These are phyloP conservation scores for Annulohypoxylon bovei DNA, from an alignment of 495 filamentous ascomycete species.

Conservation along the genomic window DNA sequence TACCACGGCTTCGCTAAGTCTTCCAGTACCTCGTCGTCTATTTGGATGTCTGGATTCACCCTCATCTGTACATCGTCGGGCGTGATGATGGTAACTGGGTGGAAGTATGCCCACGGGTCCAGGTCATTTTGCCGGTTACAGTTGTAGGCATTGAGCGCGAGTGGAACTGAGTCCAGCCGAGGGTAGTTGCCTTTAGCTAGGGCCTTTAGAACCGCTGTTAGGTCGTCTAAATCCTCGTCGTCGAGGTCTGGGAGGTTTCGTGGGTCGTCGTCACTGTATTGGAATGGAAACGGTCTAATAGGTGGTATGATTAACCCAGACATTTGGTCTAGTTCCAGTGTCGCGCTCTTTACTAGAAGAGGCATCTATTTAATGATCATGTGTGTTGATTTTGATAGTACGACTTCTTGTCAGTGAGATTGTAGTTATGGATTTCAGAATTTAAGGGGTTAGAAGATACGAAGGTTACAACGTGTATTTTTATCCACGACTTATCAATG, in stretches of 20 bases:
- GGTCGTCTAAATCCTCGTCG: slow-evolving; percentile 14
- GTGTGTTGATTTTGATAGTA: background rate
- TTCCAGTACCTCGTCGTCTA: background rate
- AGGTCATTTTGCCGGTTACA: background rate
- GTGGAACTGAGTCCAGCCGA: slow-evolving; percentile 26
- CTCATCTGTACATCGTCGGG: background rate
- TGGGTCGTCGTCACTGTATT: background rate
- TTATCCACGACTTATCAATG: background rate
- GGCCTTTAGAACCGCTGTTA: slow-evolving; percentile 25
- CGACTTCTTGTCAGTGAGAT: too few relatives aligned
- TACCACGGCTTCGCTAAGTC: slow-evolving; percentile 20
- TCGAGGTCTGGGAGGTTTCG: slow-evolving; percentile 9
- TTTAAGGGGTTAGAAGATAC: background rate
- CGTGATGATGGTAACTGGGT: slow-evolving; percentile 22
- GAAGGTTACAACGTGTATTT: background rate
- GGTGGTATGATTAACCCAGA: background rate
- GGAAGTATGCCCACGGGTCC: slow-evolving; percentile 34
- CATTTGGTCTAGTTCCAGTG: background rate
- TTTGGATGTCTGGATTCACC: background rate
- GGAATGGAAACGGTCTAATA: slow-evolving; percentile 8
- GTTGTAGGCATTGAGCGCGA: slow-evolving; percentile 38
- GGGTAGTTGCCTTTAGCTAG: slow-evolving; percentile 25
- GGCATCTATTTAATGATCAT: too few relatives aligned
- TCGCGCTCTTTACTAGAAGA: background rate
- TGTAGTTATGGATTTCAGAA: background rate